phyloP scores from a whole-genome alignment of 192 early-diverging fungal species.

The Coemansia sp. region DNA sequence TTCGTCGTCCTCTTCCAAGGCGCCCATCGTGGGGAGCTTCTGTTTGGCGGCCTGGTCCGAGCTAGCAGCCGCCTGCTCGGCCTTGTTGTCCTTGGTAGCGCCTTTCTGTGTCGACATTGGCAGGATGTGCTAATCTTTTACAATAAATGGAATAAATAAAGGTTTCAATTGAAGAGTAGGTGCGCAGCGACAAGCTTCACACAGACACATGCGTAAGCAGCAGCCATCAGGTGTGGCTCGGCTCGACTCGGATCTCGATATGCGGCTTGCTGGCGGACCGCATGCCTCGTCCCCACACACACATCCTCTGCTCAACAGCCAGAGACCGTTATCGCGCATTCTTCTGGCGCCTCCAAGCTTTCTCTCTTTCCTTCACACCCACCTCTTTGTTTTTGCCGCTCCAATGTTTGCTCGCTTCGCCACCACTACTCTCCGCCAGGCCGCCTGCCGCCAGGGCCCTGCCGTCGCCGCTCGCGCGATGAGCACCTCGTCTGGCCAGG shows the following conservation, averaged over 20 bases:
- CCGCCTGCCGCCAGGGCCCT: constrained; percentile 47
- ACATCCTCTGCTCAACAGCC: background rate
- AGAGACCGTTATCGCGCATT: background rate
- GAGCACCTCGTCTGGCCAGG: constrained; percentile 30
- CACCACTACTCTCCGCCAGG: constrained; percentile 40
- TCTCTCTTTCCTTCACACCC: constrained; percentile 9
- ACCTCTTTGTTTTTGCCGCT: background rate
- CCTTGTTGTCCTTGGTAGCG: constrained; percentile 9
- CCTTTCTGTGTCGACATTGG: constrained; percentile 28
- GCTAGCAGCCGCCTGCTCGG: constrained; percentile 7
- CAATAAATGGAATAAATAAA: background rate
- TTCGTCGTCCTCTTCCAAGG: constrained; percentile 92
- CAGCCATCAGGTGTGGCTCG: background rate
- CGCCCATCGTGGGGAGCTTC: constrained; percentile 60
- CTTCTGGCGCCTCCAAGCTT: background rate
- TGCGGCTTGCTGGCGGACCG: background rate
- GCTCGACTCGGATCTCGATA: constrained; percentile 2
- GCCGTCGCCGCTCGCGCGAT: constrained; percentile 29
- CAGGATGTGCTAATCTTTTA: background rate
- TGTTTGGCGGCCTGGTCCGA: constrained; percentile 12
- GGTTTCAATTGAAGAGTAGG: background rate
- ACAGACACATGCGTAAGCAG: background rate
- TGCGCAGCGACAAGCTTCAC: background rate
- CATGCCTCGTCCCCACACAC: background rate
- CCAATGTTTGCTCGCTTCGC: constrained; percentile 50